Conservation (phyloP, 352 stramenopile species). For the Aphanomyces astaci region DNA sequence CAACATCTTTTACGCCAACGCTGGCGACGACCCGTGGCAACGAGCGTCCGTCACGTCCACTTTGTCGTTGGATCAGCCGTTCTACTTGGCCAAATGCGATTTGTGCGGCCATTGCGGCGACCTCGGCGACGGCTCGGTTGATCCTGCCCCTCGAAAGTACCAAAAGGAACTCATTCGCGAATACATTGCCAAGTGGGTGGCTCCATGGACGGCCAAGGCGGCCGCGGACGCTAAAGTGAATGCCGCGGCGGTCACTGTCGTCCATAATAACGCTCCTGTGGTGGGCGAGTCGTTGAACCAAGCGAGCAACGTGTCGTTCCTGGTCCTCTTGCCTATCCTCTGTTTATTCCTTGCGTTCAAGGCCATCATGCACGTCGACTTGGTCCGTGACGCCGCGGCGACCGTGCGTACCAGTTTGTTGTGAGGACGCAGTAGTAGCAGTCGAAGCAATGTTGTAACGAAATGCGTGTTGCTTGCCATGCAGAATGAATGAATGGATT, state of each 20-base stretch:
- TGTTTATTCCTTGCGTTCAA: constrained; percentile 45
- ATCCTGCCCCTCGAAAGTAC: constrained; percentile 42
- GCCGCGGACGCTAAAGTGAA: constrained; percentile 27
- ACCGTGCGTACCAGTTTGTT: constrained; percentile 22
- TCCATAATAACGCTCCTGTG: not conserved
- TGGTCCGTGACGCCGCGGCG: constrained; percentile 41
- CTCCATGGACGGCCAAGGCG: constrained; percentile 8
- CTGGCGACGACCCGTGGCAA: constrained; percentile 80
- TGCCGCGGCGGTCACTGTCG: not conserved
- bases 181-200: constrained; percentile 63
- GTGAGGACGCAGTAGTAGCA: not conserved
- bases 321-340: constrained; percentile 65
- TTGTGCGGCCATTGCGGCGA: constrained; percentile 80
- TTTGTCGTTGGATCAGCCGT: constrained; percentile 48
- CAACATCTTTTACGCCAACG: constrained; percentile 81
- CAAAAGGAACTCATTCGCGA: constrained; percentile 55
- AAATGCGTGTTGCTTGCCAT: too few species aligned
- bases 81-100: constrained; percentile 66
- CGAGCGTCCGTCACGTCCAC: constrained; percentile 57
- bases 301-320: constrained; percentile 41
- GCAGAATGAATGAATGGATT: too few species aligned
- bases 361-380: constrained; percentile 42
- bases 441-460: not conserved
- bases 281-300: not conserved
- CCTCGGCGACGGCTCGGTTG: constrained; percentile 29